These are phyloP conservation scores for Mycena vulgaris DNA, from an alignment of 768 basidiomycete genomes.

Conservation along the genomic window DNA sequence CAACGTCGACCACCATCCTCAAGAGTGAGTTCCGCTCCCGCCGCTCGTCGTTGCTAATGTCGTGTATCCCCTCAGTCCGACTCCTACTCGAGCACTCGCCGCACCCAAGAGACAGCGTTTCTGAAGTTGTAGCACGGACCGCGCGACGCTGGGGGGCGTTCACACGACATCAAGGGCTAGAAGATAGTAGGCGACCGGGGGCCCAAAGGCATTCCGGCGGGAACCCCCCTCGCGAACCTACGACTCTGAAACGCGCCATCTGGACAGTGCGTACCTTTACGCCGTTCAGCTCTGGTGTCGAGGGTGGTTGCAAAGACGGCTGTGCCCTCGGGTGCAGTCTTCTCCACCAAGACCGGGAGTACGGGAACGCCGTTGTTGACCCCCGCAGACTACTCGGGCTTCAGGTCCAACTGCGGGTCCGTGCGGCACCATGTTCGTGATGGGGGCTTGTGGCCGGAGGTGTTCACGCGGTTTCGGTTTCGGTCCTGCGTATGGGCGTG, in stretches of 20 bases:
- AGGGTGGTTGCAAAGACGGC: slow-evolving; percentile 16
- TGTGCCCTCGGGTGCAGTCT: not conserved
- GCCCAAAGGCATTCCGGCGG: not conserved
- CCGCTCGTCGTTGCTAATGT: too few relatives aligned
- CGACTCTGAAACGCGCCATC: slow-evolving; percentile 15
- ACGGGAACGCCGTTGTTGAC: not conserved
- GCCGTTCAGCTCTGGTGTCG: slow-evolving; percentile 15
- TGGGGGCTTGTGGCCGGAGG: not conserved
- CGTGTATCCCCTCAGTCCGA: too few relatives aligned
- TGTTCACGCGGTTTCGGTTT: too few relatives aligned
- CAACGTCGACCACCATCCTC: too few relatives aligned
- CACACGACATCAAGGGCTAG: slow-evolving; percentile 6
- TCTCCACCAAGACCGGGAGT: not conserved
- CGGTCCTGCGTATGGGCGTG: slow-evolving; percentile 9
- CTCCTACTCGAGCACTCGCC: slow-evolving; percentile 2
- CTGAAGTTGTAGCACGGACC: not conserved
- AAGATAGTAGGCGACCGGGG: slow-evolving; percentile 1
- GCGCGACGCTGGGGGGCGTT: slow-evolving; percentile 21
- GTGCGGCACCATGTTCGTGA: not conserved
- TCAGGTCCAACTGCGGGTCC: not conserved
- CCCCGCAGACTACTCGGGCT: not conserved
- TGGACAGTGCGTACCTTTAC: slow-evolving; percentile 11
- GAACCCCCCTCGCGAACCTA: slow-evolving; percentile 21
- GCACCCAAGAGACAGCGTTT: slow-evolving; percentile 10
- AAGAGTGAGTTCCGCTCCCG: too few relatives aligned